phyloP scores from a whole-genome alignment of 2,329 filamentous ascomycete species.

The Canariomyces notabilis region DNA sequence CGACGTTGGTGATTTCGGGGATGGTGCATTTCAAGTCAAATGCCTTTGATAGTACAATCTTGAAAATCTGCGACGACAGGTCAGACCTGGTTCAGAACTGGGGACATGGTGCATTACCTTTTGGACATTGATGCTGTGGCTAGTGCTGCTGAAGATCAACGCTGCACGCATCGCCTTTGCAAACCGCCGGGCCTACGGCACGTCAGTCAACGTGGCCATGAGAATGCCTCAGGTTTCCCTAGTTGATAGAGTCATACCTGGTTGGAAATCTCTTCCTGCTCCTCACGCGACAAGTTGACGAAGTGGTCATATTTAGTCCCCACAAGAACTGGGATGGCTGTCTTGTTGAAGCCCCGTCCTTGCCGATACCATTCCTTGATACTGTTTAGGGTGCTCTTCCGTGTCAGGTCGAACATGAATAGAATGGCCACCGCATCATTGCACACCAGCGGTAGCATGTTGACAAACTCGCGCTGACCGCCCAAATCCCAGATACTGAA shows the following conservation, averaged over 20 bases:
- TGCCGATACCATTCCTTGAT: conserved; percentile 99
- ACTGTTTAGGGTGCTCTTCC: conserved; percentile 96
- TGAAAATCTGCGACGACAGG: conserved; percentile 77
- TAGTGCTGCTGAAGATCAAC: conserved; percentile 97
- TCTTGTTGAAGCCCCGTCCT: conserved; percentile 98
- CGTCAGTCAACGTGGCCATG: conserved; percentile 17
- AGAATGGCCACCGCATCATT: conserved; percentile 98
- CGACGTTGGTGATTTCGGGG: conserved; percentile 96
- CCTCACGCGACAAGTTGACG: conserved; percentile 94
- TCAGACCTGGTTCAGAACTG: conserved; percentile 5
- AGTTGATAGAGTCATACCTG: conserved; percentile 55
- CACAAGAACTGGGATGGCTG: conserved; percentile 94
- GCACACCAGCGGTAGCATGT: conserved; percentile 98
- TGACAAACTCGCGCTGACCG: conserved; percentile 97
- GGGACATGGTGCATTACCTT: conserved; percentile 54
- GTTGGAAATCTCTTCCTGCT: conserved; percentile 97
- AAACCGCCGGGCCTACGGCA: conserved; percentile 77
- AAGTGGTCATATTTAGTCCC: conserved; percentile 99
- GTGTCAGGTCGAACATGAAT: conserved; percentile 98
- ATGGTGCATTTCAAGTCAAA: conserved; percentile 99
- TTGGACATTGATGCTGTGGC: conserved; percentile 98
- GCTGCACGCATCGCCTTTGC: conserved; percentile 98
- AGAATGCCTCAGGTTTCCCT: background rate
- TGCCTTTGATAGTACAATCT: conserved; percentile 96
- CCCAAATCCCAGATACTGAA: conserved; percentile 99